Percentiles rank a stretch among this genome's conserved stretches.
Evolutionary conservation across 2,329 filamentous ascomycete species (phyloP).

Genomic region (Calonectria crousiana): DNA sequence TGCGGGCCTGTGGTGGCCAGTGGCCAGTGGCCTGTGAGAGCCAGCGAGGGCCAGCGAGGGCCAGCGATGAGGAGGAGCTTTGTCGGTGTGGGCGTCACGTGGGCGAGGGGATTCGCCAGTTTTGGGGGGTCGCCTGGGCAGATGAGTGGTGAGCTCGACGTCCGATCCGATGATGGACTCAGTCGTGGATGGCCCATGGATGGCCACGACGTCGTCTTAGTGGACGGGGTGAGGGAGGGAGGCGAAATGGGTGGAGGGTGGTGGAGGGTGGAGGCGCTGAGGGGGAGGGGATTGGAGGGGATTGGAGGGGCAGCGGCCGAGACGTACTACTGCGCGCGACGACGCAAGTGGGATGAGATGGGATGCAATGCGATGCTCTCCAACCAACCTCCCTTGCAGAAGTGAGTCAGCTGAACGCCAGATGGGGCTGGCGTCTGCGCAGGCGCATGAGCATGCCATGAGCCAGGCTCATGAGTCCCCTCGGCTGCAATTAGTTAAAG

Average conservation of each 20-base stretch:
- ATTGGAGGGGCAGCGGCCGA: not conserved
- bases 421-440: constrained; percentile 12
- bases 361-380: constrained; percentile 7
- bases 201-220: not conserved
- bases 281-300: not conserved
- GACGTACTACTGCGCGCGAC: constrained; percentile 5
- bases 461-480: constrained; percentile 14
- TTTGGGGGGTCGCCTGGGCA: constrained; percentile 4
- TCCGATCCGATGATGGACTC: constrained; percentile 19
- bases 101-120: constrained; percentile 25
- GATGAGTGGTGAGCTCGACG: constrained; percentile 15
- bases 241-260: constrained; percentile 5
- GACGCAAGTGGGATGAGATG: constrained; percentile 11
- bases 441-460: constrained; percentile 13
- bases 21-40: not conserved
- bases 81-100: constrained; percentile 47
- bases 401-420: constrained; percentile 13
- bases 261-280: not conserved
- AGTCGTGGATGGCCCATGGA: constrained; percentile 17
- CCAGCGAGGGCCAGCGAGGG: constrained; percentile 15
- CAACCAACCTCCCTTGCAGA: constrained; percentile 11
- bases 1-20: not conserved
- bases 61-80: not conserved
- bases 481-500: not conserved
- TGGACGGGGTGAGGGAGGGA: not conserved